phyloP scores from a whole-genome alignment of 176 grass and related monocot genomes.

The Zizania latifolia region DNA sequence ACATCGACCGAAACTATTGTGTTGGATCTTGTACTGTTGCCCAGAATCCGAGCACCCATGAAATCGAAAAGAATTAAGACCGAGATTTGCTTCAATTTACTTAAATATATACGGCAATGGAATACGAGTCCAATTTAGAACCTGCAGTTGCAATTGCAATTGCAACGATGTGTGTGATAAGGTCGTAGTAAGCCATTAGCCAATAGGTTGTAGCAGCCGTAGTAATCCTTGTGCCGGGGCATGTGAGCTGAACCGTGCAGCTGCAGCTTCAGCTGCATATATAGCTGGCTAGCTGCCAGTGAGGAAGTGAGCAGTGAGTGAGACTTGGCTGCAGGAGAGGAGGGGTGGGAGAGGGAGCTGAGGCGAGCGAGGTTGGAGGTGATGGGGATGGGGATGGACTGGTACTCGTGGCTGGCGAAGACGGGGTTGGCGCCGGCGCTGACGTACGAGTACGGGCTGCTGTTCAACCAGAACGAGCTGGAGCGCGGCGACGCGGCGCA shows the following conservation, averaged over 20 bases:
- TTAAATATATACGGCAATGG: too few relatives aligned
- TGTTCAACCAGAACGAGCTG: conserved; percentile 67
- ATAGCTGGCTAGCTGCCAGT: not conserved
- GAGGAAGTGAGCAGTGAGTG: not conserved
- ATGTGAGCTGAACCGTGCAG: conserved; percentile 26
- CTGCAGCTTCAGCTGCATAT: not conserved
- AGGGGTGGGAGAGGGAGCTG: not conserved
- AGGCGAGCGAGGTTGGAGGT: not conserved
- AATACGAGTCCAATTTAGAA: not conserved
- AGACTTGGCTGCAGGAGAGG: not conserved
- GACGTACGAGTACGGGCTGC: conserved; percentile 52
- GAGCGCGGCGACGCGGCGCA: conserved; percentile 54
- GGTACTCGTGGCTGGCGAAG: conserved; percentile 76
- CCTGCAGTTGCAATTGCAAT: too few relatives aligned
- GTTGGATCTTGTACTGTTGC: conserved; percentile 16
- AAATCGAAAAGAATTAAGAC: not conserved
- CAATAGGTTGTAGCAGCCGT: not conserved
- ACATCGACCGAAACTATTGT: not conserved
- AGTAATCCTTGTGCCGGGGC: conserved; percentile 18
- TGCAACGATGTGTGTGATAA: not conserved
- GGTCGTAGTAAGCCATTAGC: not conserved
- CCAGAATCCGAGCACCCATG: not conserved
- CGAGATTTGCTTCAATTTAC: not conserved
- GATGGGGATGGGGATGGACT: conserved; percentile 45
- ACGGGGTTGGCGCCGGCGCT: conserved; percentile 48